Evolutionary conservation across 2,329 filamentous ascomycete species (phyloP).

Genomic region (Pseudogymnoascus sp.): DNA sequence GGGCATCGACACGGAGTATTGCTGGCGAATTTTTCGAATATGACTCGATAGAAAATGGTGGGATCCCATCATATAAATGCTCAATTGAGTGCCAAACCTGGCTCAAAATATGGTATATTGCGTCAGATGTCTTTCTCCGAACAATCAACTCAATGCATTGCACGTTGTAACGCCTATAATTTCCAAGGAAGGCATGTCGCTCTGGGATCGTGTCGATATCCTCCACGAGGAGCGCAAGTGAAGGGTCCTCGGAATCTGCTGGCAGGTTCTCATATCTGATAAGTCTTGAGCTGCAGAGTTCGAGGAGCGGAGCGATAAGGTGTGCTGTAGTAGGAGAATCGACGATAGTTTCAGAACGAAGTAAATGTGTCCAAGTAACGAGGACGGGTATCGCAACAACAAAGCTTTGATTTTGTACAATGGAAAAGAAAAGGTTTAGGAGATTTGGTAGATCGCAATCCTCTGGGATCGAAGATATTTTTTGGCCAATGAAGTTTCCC

Average conservation of each 20-base stretch:
- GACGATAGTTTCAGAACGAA: conserved; percentile 65
- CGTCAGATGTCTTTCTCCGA: conserved; percentile 72
- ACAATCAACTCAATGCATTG: conserved; percentile 85
- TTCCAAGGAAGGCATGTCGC: conserved; percentile 88
- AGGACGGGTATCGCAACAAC: conserved; percentile 90
- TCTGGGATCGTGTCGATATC: conserved; percentile 95
- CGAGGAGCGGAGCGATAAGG: conserved; percentile 69
- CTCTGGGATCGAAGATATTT: conserved; percentile 59
- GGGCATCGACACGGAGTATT: conserved; percentile 76
- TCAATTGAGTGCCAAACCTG: conserved; percentile 69
- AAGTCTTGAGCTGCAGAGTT: conserved; percentile 75
- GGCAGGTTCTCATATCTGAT: conserved; percentile 84
- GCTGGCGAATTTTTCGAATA: conserved; percentile 65
- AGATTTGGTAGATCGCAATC: conserved; percentile 66
- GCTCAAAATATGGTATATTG: conserved; percentile 78
- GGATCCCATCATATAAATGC: conserved; percentile 65
- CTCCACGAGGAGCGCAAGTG: conserved; percentile 75
- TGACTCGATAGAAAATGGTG: conserved; percentile 55
- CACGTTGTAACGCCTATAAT: conserved; percentile 86
- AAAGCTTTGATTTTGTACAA: conserved; percentile 79
- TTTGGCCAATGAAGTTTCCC: conserved; percentile 76
- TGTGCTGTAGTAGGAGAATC: conserved; percentile 53
- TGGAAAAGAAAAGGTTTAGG: conserved; percentile 69
- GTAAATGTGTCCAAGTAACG: conserved; percentile 79
- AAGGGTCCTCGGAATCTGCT: conserved; percentile 73